A percentile compares a stretch with the other conserved stretches of the same genome.
Evolutionary conservation across 352 stramenopile species (phyloP).

Genomic region (Phytophthora vignae): DNA sequence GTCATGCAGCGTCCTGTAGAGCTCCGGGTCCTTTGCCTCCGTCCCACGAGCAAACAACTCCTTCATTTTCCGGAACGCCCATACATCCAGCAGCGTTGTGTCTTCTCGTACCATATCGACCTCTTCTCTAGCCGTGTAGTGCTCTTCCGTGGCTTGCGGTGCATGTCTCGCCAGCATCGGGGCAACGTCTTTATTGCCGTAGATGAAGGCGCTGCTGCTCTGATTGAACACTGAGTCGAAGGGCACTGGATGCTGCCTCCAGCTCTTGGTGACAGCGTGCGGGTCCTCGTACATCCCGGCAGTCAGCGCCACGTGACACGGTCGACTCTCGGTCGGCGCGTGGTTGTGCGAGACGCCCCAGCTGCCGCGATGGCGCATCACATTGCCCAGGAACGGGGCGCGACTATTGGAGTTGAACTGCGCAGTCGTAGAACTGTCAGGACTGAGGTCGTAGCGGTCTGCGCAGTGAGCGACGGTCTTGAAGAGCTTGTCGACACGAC

Average conservation of each 20-base stretch:
- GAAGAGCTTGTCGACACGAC: conserved; percentile 85
- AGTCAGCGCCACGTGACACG: conserved; percentile 85
- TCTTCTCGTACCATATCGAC: conserved; percentile 77
- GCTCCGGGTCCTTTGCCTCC: conserved; percentile 27
- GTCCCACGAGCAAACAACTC: conserved; percentile 54
- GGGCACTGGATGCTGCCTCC: conserved; percentile 84
- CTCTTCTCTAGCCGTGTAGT: conserved; percentile 75
- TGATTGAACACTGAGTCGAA: conserved; percentile 91
- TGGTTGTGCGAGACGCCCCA: conserved; percentile 89
- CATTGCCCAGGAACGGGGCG: conserved; percentile 70
- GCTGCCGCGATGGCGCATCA: conserved; percentile 69
- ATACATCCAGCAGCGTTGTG: conserved; percentile 75
- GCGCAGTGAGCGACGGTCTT: conserved; percentile 49
- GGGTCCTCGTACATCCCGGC: conserved; percentile 90
- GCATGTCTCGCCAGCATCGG: conserved; percentile 81
- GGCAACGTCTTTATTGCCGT: conserved; percentile 83
- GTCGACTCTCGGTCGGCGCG: conserved; percentile 83
- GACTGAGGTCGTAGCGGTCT: conserved; percentile 28
- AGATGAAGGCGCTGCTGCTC: conserved; percentile 72
- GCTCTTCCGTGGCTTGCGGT: conserved; percentile 62
- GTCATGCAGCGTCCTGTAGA: conserved; percentile 54
- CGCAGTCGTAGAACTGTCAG: not conserved
- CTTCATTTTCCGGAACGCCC: conserved; percentile 65
- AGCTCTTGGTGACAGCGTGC: conserved; percentile 80
- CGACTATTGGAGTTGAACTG: conserved; percentile 26